A percentile compares a stretch with the other conserved stretches of the same genome.
Conservation (phyloP, 148 eudicot genomes). For the Cornus kousa region DNA sequence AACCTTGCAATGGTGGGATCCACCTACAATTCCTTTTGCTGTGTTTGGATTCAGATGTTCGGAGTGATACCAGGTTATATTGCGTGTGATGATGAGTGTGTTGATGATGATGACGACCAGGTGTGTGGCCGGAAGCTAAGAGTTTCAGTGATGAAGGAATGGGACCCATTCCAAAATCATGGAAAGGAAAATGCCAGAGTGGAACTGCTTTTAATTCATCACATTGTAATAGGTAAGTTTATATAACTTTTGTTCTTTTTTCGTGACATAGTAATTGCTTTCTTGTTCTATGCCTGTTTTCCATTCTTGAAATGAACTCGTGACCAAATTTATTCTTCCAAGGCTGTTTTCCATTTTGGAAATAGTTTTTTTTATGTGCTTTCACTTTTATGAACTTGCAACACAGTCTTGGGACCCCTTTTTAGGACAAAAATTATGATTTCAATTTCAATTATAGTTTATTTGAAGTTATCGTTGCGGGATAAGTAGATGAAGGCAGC, state of each 20-base stretch:
- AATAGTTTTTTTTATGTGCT: neutral
- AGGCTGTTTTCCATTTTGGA: neutral
- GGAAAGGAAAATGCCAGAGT: slow-evolving; percentile 90
- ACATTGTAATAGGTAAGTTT: slow-evolving; percentile 70
- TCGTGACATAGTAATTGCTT: neutral
- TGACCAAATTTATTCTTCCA: neutral
- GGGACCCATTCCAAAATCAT: slow-evolving; percentile 68
- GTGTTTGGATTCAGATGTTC: no score
- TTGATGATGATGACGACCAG: slow-evolving; percentile 24
- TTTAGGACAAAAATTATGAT: no score
- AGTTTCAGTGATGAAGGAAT: slow-evolving; percentile 73
- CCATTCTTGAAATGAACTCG: neutral
- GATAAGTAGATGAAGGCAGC: no score
- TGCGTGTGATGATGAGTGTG: slow-evolving; percentile 8
- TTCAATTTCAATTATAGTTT: no score
- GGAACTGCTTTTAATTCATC: slow-evolving; percentile 69
- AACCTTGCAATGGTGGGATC: no score
- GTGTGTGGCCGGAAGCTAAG: slow-evolving; percentile 88
- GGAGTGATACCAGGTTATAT: no score
- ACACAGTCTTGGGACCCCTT: no score
- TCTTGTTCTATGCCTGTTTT: neutral
- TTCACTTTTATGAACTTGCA: neutral
- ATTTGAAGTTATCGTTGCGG: no score
- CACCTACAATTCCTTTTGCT: no score
- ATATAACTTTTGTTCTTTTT: neutral